A percentile compares a stretch with the other conserved stretches of the same genome.
phyloP scores from a whole-genome alignment of 2,329 filamentous ascomycete genomes.

The Aulographum hederae region DNA sequence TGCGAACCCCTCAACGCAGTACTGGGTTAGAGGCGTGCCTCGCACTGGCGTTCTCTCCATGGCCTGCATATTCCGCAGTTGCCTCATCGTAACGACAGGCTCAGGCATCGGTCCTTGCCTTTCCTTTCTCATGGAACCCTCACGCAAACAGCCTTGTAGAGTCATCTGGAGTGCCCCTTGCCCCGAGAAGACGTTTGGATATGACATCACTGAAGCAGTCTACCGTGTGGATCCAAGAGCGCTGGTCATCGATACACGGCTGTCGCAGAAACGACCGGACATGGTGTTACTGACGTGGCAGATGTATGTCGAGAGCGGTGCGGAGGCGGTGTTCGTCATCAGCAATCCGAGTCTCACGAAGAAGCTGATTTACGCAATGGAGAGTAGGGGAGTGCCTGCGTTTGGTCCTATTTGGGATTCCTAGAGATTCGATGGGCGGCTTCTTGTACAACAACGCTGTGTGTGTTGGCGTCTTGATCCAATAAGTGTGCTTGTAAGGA shows the following conservation, averaged over 20 bases:
- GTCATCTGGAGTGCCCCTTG: slow-evolving; percentile 51
- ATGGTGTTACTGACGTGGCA: slow-evolving; percentile 37
- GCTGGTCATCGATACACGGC: slow-evolving; percentile 49
- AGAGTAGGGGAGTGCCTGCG: slow-evolving; percentile 45
- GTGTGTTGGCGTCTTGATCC: too few species aligned
- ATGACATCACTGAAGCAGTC: slow-evolving; percentile 37
- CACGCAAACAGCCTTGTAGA: slow-evolving; percentile 28
- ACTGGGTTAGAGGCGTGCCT: slow-evolving; percentile 14
- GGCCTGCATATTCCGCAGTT: slow-evolving; percentile 12
- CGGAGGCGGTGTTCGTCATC: slow-evolving; percentile 57
- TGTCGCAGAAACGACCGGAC: slow-evolving; percentile 39
- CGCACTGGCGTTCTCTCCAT: slow-evolving; percentile 15
- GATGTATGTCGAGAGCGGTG: slow-evolving; percentile 25
- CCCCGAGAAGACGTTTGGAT: slow-evolving; percentile 45
- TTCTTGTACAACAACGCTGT: too few species aligned
- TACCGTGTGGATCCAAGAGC: slow-evolving; percentile 39
- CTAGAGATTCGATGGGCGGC: slow-evolving; percentile 14
- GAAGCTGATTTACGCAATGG: slow-evolving; percentile 50
- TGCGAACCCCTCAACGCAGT: slow-evolving; percentile 7
- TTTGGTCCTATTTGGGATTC: slow-evolving; percentile 63
- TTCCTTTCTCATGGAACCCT: slow-evolving; percentile 34
- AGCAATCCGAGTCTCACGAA: slow-evolving; percentile 50
- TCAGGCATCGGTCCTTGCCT: slow-evolving; percentile 20
- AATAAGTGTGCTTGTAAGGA: too few species aligned
- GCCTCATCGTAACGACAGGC: slow-evolving; percentile 17